Conservation (phyloP, 2,329 filamentous ascomycete genomes). For the Delphinella strobiligena region DNA sequence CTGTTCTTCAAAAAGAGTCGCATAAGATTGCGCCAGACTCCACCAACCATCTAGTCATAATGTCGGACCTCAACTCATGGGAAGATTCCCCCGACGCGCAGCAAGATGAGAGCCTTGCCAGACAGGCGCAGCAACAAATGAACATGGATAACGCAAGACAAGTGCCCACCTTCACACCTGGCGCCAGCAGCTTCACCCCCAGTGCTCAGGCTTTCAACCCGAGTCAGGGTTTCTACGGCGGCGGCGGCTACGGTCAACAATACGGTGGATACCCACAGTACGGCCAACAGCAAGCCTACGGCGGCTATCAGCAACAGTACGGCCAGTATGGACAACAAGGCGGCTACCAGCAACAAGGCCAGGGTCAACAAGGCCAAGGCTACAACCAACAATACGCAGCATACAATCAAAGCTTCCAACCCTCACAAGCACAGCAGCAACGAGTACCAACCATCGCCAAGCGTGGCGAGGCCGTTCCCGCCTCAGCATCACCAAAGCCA, state of each 20-base stretch:
- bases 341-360: slow-evolving; percentile 14
- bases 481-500: slow-evolving; percentile 36
- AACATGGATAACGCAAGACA: slow-evolving; percentile 13
- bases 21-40: slow-evolving; percentile 1
- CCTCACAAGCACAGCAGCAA: slow-evolving; percentile 28
- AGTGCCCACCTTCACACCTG: slow-evolving; percentile 21
- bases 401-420: slow-evolving; percentile 24
- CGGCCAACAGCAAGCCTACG: slow-evolving; percentile 14
- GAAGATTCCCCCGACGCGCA: slow-evolving; percentile 49
- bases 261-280: slow-evolving; percentile 24
- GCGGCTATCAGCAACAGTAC: slow-evolving; percentile 13
- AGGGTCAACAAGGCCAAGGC: slow-evolving; percentile 18
- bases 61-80: slow-evolving; percentile 92
- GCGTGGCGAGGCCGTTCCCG: slow-evolving; percentile 39
- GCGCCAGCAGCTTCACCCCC: slow-evolving; percentile 24
- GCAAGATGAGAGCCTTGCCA: slow-evolving; percentile 25
- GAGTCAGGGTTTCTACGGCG: slow-evolving; percentile 24
- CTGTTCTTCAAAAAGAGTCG: not conserved
- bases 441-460: slow-evolving; percentile 53
- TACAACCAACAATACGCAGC: slow-evolving; percentile 22
- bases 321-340: slow-evolving; percentile 17
- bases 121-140: slow-evolving; percentile 26
- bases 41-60: slow-evolving; percentile 23
- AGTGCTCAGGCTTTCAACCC: slow-evolving; percentile 26
- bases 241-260: slow-evolving; percentile 14